These are phyloP conservation scores for Nyctanthes arbortristis DNA, from an alignment of 257 asterid genomes.

Conservation along the genomic window DNA sequence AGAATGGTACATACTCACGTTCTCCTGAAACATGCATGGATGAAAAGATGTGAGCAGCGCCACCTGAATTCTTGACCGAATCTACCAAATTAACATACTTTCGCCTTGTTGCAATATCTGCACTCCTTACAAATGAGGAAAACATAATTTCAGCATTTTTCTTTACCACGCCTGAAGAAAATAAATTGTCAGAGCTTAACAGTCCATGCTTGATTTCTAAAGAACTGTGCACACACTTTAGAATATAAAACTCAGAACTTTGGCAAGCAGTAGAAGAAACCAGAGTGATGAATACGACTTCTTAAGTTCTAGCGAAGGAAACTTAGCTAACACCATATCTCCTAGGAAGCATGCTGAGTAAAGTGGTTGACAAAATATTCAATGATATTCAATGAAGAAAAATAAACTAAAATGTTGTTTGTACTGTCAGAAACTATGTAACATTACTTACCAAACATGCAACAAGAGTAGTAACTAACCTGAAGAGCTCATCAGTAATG, in stretches of 20 bases:
- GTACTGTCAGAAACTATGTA: not conserved
- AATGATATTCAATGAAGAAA: not conserved
- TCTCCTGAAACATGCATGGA: constrained; percentile 99
- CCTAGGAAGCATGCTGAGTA: not conserved
- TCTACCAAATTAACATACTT: constrained; percentile 75
- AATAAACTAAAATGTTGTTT: not conserved
- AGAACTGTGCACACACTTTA: not conserved
- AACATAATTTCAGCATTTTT: not conserved
- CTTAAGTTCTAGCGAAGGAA: no score
- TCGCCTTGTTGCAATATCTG: constrained; percentile 71
- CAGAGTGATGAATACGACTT: not conserved
- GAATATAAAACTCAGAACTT: not conserved
- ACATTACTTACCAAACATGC: not conserved
- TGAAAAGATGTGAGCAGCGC: constrained; percentile 79
- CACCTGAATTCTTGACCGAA: constrained; percentile 82
- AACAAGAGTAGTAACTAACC: constrained; percentile 46
- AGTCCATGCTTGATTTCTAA: not conserved
- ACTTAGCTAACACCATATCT: not conserved
- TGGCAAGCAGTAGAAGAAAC: not conserved
- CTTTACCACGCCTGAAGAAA: not conserved
- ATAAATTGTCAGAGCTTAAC: not conserved
- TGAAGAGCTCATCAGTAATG: constrained; percentile 90
- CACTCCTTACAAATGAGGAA: constrained; percentile 47
- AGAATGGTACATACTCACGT: constrained; percentile 60
- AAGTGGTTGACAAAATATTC: not conserved